Base-by-base conservation (phyloP, 371 early-diverging fungal species). In the Basidiobolus meristosporus region DNA sequence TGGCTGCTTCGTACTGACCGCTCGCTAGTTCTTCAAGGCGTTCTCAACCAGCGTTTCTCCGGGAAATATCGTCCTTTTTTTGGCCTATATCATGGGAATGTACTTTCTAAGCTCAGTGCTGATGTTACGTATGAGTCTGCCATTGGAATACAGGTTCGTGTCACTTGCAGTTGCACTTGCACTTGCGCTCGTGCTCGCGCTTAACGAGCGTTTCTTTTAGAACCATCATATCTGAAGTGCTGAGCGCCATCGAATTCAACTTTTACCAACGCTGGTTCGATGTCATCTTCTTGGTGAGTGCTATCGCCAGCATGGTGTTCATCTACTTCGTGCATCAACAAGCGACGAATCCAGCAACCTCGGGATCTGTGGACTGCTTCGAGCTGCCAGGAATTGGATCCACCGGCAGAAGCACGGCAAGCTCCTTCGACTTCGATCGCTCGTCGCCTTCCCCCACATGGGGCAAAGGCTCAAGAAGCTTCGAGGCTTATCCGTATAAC, bases 191-290 rank as follows among this genome's bases (percentile, higher is more conserved):
- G 12, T 20, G 20, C 7, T 7, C 3, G 6, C 37, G 16, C 23
- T 19, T 22, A 19, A 17, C 2, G 6, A 18, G 31, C 37, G 7
- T 15, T 38, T 33, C 36, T 15, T 42, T 39, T 40, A 75, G 85
- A 20, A 63, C 74, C 14, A 71, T 86, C 41, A 76, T 91, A 38
- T 74, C 83, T 0, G 70, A 70, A 4, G 77, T 83, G 0, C 48
- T 92, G 37, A 73, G 74, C 0, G 58, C 71, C 7, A 68, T 82
- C 19, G 78, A 86, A 39, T 88, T 90, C 46, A 65, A 81, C 50
- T 90, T 83, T 52, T 93, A 89, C 52, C 68, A 75, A 41, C 77
- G 71, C 21, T 93, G 93, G 93, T 90, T 89, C 44, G 93, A 93
- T 55, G 67, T 81, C 17, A 86, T 90, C 11, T 86, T 89, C 55